Evolutionary conservation across 176 grass and related monocot species (phyloP), one percentile per base, ranked within the genome.

Genomic region (Oryza longistaminata): DNA sequence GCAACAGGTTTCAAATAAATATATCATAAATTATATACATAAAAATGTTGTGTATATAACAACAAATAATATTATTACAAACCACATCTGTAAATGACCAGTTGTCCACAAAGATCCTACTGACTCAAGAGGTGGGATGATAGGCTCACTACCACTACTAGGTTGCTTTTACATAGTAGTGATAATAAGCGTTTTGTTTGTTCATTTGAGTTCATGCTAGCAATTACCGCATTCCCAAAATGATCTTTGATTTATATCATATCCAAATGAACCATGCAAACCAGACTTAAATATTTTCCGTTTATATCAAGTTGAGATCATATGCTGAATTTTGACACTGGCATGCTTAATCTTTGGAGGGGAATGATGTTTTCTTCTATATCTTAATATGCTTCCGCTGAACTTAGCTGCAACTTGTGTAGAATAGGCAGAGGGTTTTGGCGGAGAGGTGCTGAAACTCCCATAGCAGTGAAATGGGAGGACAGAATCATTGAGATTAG

Each of bases 401-500:
- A 31, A 31, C 29, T 31, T 31, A 31, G 29, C 29, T 31, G 29
- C 29, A 31, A 31, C 29, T 31, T 31, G 44, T 98, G 85, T 90
- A 98, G 96, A 90, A 71, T 98, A 95, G 96, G 96, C 68, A 95
- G 90, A 93, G 93, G 96, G 80, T 93, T 98, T 83, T 98, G 93
- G 96, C 81, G 89, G 64, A 92, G 96, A 83, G 89, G 96, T 70
- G 93, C 91, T 86, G 96, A 98, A 90, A 93, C 87, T 87, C 96
- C 93, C 9, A 76, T 81, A 75, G 84, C 87, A 3, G 87, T 98
- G 46, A 95, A 95, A 88, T 88, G 85, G 83, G 96, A 95, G 76
- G 93, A 98, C 15, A 93, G 93, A 78, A 87, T 84, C 78, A 93
- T 93, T 84, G 91, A 98, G 85, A 73, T 98, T 71, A 85, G 91